A percentile compares a stretch with the other conserved stretches of the same genome.
Evolutionary conservation across 352 stramenopile genomes (phyloP).

Genomic region (Phytophthora melonis): DNA sequence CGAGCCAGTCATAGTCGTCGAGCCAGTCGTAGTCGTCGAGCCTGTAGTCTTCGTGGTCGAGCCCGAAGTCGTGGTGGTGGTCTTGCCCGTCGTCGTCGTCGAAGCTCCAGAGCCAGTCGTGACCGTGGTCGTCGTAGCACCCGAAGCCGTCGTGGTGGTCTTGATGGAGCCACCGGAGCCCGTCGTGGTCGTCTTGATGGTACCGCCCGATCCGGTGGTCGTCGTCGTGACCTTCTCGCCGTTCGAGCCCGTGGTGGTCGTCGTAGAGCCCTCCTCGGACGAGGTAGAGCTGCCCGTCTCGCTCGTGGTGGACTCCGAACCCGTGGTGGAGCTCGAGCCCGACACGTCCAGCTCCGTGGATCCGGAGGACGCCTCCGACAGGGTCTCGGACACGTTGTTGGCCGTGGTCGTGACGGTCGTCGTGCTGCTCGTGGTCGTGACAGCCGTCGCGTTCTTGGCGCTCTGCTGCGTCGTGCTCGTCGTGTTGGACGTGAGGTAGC

Average conservation of each 20-base stretch:
- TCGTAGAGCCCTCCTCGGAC: conserved; percentile 18
- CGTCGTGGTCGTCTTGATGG: conserved; percentile 24
- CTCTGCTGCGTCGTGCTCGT: conserved; percentile 37
- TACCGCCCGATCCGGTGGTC: conserved; percentile 21
- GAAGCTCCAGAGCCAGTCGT: conserved; percentile 28
- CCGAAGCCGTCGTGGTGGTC: conserved; percentile 24
- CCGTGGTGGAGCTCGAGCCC: conserved; percentile 19
- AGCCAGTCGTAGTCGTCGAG: conserved; percentile 20
- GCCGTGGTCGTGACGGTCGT: conserved; percentile 37
- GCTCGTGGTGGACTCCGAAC: conserved; percentile 11
- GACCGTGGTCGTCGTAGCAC: conserved; percentile 20
- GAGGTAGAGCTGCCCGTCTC: conserved; percentile 19
- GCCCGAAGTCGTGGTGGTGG: conserved; percentile 23
- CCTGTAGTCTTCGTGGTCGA: conserved; percentile 25
- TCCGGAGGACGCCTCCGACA: conserved; percentile 33
- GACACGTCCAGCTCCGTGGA: conserved; percentile 35
- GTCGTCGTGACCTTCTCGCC: conserved; percentile 24
- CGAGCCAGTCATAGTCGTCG: conserved; percentile 10
- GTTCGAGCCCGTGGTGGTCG: conserved; percentile 24
- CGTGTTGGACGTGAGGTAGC: conserved; percentile 42
- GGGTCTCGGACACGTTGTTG: conserved; percentile 34
- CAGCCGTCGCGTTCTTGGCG: conserved; percentile 22
- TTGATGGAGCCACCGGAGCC: conserved; percentile 19
- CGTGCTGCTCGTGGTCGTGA: conserved; percentile 36
- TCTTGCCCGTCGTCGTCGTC: conserved; percentile 27